Percentiles rank a stretch among this genome's conserved stretches.
phyloP scores from a whole-genome alignment of 257 asterid genomes.

The Nicotiana noctiflora region DNA sequence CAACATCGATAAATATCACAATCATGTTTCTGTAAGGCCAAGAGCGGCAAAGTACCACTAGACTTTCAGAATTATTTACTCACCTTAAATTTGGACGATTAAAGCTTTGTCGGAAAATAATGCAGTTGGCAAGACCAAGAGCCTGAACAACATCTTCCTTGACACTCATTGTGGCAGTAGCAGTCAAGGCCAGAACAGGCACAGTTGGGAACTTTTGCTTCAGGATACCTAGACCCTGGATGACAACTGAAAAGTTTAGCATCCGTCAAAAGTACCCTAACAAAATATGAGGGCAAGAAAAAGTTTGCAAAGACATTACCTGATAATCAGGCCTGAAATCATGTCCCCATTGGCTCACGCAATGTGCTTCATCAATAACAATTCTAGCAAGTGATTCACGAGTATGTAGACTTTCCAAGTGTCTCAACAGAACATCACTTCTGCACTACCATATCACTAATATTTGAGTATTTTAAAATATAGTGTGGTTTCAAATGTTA shows the following conservation, averaged over 20 bases:
- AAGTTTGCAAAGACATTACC: slow-evolving; percentile 35
- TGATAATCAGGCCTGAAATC: slow-evolving; percentile 99
- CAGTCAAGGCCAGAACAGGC: slow-evolving; percentile 95
- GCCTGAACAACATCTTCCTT: slow-evolving; percentile 99
- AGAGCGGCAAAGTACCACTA: slow-evolving; percentile 8
- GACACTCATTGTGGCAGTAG: slow-evolving; percentile 92
- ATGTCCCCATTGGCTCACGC: slow-evolving; percentile 99
- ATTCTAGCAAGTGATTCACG: slow-evolving; percentile 78
- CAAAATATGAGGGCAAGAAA: neutral
- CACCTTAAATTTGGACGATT: slow-evolving; percentile 91
- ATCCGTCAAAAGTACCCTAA: slow-evolving; percentile 16
- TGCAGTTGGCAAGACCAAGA: slow-evolving; percentile 89
- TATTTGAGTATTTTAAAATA: neutral
- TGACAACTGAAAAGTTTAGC: slow-evolving; percentile 23
- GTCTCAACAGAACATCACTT: slow-evolving; percentile 84
- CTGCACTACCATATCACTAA: slow-evolving; percentile 35
- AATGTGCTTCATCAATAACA: slow-evolving; percentile 99
- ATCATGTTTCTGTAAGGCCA: slow-evolving; percentile 5
- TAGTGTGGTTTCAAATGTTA: neutral
- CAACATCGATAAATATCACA: slow-evolving; percentile 25
- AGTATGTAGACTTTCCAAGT: slow-evolving; percentile 72
- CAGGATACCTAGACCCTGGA: slow-evolving; percentile 89
- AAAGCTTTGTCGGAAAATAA: slow-evolving; percentile 91
- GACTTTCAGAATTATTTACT: slow-evolving; percentile 1
- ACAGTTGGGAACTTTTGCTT: slow-evolving; percentile 82